These are phyloP conservation scores for Garcia nutans DNA, from an alignment of 345 rosid genomes.

Conservation along the genomic window DNA sequence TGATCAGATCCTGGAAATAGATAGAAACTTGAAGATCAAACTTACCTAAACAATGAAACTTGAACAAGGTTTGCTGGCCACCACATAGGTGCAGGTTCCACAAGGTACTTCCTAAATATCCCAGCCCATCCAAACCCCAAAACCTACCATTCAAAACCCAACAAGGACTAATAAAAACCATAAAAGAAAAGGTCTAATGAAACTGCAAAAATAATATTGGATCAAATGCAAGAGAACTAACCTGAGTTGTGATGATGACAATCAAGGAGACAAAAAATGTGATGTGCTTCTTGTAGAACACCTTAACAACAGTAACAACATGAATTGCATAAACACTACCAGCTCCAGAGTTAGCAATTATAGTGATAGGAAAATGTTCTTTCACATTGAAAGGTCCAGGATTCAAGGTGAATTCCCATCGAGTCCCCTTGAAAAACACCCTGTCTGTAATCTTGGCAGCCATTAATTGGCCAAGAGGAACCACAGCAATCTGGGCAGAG, in stretches of 20 bases:
- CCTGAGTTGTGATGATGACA: conserved; percentile 87
- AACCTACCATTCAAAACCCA: conserved; percentile 66
- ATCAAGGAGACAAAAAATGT: conserved; percentile 83
- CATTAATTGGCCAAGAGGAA: conserved; percentile 89
- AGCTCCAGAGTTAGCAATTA: conserved; percentile 96
- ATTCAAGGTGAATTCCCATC: conserved; percentile 76
- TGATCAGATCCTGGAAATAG: background rate
- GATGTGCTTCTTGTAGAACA: conserved; percentile 71
- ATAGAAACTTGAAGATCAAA: background rate
- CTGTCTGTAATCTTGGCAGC: conserved; percentile 70
- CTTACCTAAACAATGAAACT: conserved; percentile 89
- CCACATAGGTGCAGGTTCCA: conserved; percentile 99
- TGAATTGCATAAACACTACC: conserved; percentile 89
- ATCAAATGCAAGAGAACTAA: conserved; percentile 16
- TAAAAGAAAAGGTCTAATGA: no score
- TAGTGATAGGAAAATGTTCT: conserved; percentile 92
- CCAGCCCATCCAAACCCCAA: conserved; percentile 99
- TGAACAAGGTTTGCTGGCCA: conserved; percentile 99
- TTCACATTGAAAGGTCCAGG: conserved; percentile 97
- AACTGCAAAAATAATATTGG: background rate
- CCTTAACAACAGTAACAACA: conserved; percentile 83
- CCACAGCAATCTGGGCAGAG: conserved; percentile 94
- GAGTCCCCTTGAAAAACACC: conserved; percentile 61
- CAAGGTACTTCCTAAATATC: conserved; percentile 75
- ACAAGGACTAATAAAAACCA: background rate